A percentile compares a stretch with the other conserved stretches of the same genome.
These are phyloP conservation scores for Canariomyces notabilis DNA, from an alignment of 2,329 filamentous ascomycete species.

Conservation along the genomic window DNA sequence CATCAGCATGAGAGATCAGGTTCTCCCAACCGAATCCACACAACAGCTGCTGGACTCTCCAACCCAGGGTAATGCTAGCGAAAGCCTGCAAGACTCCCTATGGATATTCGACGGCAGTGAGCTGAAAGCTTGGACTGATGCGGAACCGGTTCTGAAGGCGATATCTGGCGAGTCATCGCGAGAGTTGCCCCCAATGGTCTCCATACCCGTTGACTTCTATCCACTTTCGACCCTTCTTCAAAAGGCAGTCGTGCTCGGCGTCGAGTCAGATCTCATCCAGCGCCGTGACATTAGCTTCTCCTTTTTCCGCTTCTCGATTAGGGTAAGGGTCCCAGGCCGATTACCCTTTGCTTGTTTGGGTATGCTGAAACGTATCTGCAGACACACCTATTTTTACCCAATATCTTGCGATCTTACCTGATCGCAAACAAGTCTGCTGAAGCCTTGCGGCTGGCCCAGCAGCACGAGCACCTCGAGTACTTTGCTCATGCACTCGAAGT, in stretches of 20 bases:
- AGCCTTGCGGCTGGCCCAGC: constrained; percentile 74
- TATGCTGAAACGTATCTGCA: constrained; percentile 32
- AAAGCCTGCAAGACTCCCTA: constrained; percentile 72
- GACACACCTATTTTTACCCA: constrained; percentile 90
- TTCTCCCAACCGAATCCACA: constrained; percentile 31
- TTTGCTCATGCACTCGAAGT: constrained; percentile 92
- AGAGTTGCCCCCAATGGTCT: constrained; percentile 69
- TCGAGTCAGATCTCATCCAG: constrained; percentile 91
- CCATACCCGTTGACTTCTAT: constrained; percentile 89
- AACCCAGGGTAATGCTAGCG: constrained; percentile 28
- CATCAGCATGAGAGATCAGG: constrained; percentile 81
- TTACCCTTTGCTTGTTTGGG: background rate
- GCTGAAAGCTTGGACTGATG: constrained; percentile 82
- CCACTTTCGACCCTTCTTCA: constrained; percentile 81
- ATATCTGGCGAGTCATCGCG: constrained; percentile 59
- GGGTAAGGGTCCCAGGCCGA: constrained; percentile 51
- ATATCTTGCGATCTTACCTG: constrained; percentile 76
- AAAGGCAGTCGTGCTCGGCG: constrained; percentile 83
- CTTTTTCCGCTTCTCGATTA: constrained; percentile 79
- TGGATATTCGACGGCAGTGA: constrained; percentile 92
- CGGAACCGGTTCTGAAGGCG: constrained; percentile 74
- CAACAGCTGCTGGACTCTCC: constrained; percentile 18
- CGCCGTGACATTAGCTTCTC: constrained; percentile 87
- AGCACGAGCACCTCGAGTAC: constrained; percentile 83
- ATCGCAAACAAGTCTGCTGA: constrained; percentile 70